A percentile compares a stretch with the other conserved stretches of the same genome.
Conservation (phyloP, 1,284 basidiomycete species). For the Porogramme epimiltina region DNA sequence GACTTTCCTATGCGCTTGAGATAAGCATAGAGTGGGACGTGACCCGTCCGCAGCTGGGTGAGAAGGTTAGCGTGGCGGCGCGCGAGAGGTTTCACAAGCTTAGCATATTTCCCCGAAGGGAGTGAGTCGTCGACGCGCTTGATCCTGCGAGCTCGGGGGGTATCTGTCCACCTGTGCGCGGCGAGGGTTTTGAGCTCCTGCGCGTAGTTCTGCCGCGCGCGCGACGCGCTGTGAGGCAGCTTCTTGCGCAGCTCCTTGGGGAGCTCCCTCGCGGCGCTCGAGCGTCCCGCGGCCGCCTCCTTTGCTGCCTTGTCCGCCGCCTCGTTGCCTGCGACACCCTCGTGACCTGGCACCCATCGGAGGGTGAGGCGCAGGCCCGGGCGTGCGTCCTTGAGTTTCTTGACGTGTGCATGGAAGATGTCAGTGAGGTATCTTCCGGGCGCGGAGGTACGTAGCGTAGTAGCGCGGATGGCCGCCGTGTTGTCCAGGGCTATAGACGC, state of each 20-base stretch:
- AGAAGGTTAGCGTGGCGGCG: conserved; percentile 22
- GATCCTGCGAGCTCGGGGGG: background rate
- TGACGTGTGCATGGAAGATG: background rate
- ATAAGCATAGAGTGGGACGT: conserved; percentile 29
- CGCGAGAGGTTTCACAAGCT: background rate
- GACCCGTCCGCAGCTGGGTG: conserved; percentile 33
- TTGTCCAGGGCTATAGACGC: background rate
- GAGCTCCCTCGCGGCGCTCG: background rate
- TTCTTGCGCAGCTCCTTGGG: conserved; percentile 7
- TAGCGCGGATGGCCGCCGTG: background rate
- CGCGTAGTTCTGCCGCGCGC: background rate
- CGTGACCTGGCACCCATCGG: conserved; percentile 19
- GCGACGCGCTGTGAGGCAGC: conserved; percentile 10
- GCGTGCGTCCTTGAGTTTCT: background rate
- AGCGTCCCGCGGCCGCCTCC: conserved; percentile 12
- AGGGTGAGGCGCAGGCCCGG: background rate
- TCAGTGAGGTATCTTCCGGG: background rate
- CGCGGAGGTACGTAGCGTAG: background rate
- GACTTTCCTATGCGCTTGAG: conserved; percentile 23
- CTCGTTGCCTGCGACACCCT: conserved; percentile 21
- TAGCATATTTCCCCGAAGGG: conserved; percentile 8
- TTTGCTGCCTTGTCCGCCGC: conserved; percentile 18
- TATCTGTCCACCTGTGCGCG: background rate
- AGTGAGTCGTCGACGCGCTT: conserved; percentile 8
- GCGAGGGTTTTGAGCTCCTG: background rate